Conservation (phyloP, 768 basidiomycete species). For the Kondoa subrosea region DNA sequence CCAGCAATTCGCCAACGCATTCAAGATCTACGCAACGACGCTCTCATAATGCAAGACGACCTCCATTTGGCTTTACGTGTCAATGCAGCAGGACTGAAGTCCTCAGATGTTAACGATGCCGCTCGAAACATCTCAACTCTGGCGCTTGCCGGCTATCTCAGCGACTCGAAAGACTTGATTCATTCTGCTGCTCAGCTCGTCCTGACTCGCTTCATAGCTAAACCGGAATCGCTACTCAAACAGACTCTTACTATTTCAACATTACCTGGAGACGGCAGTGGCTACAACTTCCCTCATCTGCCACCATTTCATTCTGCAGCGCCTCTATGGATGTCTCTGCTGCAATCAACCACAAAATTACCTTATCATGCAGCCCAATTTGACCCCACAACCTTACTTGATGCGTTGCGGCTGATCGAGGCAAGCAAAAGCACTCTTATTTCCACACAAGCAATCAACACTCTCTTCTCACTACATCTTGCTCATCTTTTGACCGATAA, state of each 20-base stretch:
- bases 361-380: background rate
- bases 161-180: slow-evolving; percentile 19
- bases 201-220: slow-evolving; percentile 20
- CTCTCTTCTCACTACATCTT: slow-evolving; percentile 22
- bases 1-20: background rate
- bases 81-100: background rate
- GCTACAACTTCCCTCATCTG: slow-evolving; percentile 12
- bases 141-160: slow-evolving; percentile 26
- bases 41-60: background rate
- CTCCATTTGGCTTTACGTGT: background rate
- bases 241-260: background rate
- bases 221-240: background rate
- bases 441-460: slow-evolving; percentile 10
- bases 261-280: background rate
- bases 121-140: slow-evolving; percentile 21
- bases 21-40: background rate
- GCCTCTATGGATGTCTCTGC: background rate
- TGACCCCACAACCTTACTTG: slow-evolving; percentile 24
- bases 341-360: background rate
- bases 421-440: background rate
- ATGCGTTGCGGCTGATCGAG: slow-evolving; percentile 23
- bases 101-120: slow-evolving; percentile 1
- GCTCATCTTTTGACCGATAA: slow-evolving; percentile 22
- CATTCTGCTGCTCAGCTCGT: slow-evolving; percentile 16
- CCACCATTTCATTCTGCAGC: background rate